Evolutionary conservation across 73 alveolate species (phyloP), one percentile per base, ranked within the genome.

Genomic region (Urostyla sp.): DNA sequence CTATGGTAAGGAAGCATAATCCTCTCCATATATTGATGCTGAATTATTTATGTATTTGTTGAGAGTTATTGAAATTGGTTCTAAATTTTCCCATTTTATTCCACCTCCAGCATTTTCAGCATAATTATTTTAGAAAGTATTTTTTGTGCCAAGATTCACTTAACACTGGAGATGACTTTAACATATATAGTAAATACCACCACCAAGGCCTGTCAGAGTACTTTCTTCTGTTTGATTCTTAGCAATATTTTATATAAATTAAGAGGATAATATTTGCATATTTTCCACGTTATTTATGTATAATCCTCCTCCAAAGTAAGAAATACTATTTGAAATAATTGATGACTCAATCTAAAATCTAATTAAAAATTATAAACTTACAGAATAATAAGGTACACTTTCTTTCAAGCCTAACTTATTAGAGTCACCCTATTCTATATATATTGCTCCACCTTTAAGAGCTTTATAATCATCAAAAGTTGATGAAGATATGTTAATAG

Each of bases 101-200:
- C 63, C 59, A 13, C 80, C 80, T 66, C 80, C 80, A 40, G 59
- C 27, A 23, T 5, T 40, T 7, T 16, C 16, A 6, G 80, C 60
- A 66, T 11, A 66, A 66, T 40, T 66, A 11, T 66, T 20, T 4
- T 4, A 4, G 3, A 66, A n/a, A 18, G 6, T 66, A 55, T 40
- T 55, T 5, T 24, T 20, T 11, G 50, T 18, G 6, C 6, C 20
- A 24, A 55, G n/a, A 4, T 55, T 27, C 6, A 55, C n/a, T 6
- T 55, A 5, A 32, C 73, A 55, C n/a, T 55, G n/a, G 7, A 20
- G 40, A 18, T 18, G 6, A 7, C 27, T 13, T 21, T 55, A 7
- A 18, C 50, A 55, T 50, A 32, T 50, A 50, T 55, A 55, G 48
- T 55, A 55, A 28, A 55, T 55, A 6, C 50, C 73, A 16, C 73